Base-by-base conservation (phyloP, 768 basidiomycete species). In the Pulveroboletus sp. region DNA sequence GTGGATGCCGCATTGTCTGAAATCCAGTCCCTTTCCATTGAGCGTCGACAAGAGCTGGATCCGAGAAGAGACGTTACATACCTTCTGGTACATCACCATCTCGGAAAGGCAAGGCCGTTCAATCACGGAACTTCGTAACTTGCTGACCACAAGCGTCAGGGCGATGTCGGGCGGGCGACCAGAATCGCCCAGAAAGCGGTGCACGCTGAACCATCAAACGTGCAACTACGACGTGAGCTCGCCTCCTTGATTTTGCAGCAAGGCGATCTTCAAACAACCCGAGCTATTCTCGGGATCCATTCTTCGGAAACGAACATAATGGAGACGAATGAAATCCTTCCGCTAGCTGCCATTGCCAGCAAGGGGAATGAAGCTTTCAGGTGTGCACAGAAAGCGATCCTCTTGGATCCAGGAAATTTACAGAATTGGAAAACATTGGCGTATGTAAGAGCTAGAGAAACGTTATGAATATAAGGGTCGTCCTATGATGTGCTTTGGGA, bases 1-100 rank as follows among this genome's bases (percentile, higher is more conserved):
- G 76, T 93, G 22, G 90, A 94, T 63, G 93, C 93, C 2, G 87
- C 92, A 0, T 70, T 94, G 12, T 84, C 87, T 0, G 93, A 96
- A 63, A 78, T 95, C 16, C 73, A 85, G 17, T 72, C 79, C 1
- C 71, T 93, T 20, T 79, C 91, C 0, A 61, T 83, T 16, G 83
- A 91, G 50, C 74, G 80, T 54, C 75, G 85, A 47, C 73, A 75
- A 39, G 67, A 74, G 32, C 76, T 88, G 45, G 93, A 94, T 68
- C 84, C 86, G 9, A 64, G 72, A 31, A 74, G 83, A 49, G 78
- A 89, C 53, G 83, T 89, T 29, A 77, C 83, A 37, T 81, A 86
- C 63, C 74, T 96, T 46, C 71, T 92, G 10, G 72, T 81, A 9
- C 80, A 85, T 55, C 82, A 93, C 59, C 74, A 85, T 60, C 77